Conservation (phyloP, 176 grass and related monocot species). For the Cenchrus purpureus region DNA sequence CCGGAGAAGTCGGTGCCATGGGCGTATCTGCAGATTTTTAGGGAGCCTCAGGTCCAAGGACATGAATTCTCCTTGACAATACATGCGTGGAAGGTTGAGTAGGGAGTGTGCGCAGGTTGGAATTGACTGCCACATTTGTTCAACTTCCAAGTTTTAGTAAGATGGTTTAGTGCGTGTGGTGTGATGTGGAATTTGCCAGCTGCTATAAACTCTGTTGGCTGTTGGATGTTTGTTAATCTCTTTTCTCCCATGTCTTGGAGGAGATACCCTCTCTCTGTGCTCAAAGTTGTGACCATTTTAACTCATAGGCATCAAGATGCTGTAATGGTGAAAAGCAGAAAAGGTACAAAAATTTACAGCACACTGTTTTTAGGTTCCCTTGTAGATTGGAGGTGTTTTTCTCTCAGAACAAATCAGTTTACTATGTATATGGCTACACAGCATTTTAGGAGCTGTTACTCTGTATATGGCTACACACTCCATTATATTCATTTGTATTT, state of each 20-base stretch:
- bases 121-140: conserved; percentile 8
- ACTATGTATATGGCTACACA: neutral
- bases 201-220: conserved; percentile 21
- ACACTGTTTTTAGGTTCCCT: neutral
- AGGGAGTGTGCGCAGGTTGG: conserved; percentile 29
- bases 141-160: conserved; percentile 36
- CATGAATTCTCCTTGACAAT: conserved; percentile 54
- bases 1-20: conserved; percentile 33
- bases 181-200: conserved; percentile 19
- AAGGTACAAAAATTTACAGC: neutral
- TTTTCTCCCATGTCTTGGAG: neutral
- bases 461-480: neutral
- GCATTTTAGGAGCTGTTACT: neutral
- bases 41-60: conserved; percentile 24
- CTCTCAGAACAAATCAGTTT: too few relatives aligned
- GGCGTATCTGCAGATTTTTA: conserved; percentile 41
- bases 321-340: neutral
- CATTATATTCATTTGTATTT: neutral
- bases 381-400: neutral
- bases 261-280: neutral
- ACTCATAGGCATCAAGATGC: neutral
- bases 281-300: conserved; percentile 18
- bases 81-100: conserved; percentile 55
- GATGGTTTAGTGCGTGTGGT: conserved; percentile 38
- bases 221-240: conserved; percentile 12